Evolutionary conservation across 176 grass and related monocot genomes (phyloP), one percentile per base, ranked within the genome.

Genomic region (Metroxylon sagu): DNA sequence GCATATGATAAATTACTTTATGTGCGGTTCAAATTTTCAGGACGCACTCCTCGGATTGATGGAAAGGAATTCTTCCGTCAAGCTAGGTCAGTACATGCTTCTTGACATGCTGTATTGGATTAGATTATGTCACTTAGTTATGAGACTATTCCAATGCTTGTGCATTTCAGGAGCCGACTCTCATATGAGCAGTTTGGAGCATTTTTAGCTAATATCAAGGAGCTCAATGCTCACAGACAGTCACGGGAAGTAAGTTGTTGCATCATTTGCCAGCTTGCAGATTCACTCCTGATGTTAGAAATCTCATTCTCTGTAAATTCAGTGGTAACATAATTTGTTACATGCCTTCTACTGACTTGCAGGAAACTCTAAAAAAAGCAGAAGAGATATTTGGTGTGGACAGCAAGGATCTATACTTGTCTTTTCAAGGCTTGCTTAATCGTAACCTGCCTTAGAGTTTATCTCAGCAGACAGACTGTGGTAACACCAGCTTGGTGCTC

Each of bases 161-260:
- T 53, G 18, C 5, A 53, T 53, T 53, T 19, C 52, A 53, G 52
- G 52, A 53, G 52, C 18, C 52, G 17, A 1, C 52, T 53, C 17
- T 53, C 52, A 19, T 53, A 53, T 19, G 16, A 53, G 18, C 18
- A 53, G 52, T 53, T 53, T 53, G 52, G 52, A n/a, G 52, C 17
- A 53, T 53, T 53, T 19, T n/a, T 53, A 53, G 18, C 17, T 5
- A 53, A 53, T 15, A 53, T 53, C 18, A 53, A 53, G 52, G 52
- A 53, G 17, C 52, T 53, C 52, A 53, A 19, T 53, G 52, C 52
- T 19, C 18, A 53, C 18, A 53, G n/a, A 53, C 52, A 53, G 18
- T 53, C 52, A 19, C 52, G 18, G 16, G 52, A 53, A 53, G 52
- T 53, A 53, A 53, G 52, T 53, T n/a, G 52, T 53, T 53, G 52